Conservation (phyloP, 2,329 filamentous ascomycete genomes). For the Exophiala bonariae region DNA sequence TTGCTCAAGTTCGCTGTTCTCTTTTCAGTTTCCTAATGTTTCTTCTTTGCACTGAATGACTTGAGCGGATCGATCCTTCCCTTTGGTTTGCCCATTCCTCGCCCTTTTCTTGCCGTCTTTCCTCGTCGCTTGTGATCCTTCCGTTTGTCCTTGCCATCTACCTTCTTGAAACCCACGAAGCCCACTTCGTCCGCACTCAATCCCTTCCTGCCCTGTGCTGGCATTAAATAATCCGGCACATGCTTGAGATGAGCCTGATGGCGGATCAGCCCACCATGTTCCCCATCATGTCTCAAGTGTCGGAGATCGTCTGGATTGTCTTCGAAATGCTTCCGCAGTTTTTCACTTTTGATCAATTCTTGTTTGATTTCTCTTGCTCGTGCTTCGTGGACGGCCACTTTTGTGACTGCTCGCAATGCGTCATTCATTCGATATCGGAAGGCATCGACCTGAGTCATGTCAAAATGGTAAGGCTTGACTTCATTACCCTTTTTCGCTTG, state of each 20-base stretch:
- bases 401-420: constrained; percentile 84
- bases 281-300: constrained; percentile 86
- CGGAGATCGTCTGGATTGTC: constrained; percentile 89
- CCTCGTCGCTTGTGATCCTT: constrained; percentile 40
- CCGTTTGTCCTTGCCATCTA: constrained; percentile 51
- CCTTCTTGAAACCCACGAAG: constrained; percentile 67
- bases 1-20: too few species aligned
- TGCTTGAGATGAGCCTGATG: constrained; percentile 90
- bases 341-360: constrained; percentile 90
- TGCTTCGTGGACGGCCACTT: constrained; percentile 85
- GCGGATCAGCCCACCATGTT: constrained; percentile 68
- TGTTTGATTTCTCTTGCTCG: constrained; percentile 82
- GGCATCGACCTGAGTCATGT: constrained; percentile 89
- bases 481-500: constrained; percentile 78
- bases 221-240: constrained; percentile 90
- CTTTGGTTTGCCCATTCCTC: constrained; percentile 46
- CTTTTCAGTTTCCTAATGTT: constrained; percentile 17
- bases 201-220: constrained; percentile 70
- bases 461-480: constrained; percentile 88
- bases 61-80: constrained; percentile 82
- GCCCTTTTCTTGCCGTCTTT: constrained; percentile 36
- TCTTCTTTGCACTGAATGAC: constrained; percentile 69
- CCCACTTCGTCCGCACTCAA: constrained; percentile 67
- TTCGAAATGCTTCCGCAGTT: constrained; percentile 92
- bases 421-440: constrained; percentile 96